Evolutionary conservation across 176 grass and related monocot species (phyloP), one percentile per base, ranked within the genome.

Genomic region (Oryza longistaminata): DNA sequence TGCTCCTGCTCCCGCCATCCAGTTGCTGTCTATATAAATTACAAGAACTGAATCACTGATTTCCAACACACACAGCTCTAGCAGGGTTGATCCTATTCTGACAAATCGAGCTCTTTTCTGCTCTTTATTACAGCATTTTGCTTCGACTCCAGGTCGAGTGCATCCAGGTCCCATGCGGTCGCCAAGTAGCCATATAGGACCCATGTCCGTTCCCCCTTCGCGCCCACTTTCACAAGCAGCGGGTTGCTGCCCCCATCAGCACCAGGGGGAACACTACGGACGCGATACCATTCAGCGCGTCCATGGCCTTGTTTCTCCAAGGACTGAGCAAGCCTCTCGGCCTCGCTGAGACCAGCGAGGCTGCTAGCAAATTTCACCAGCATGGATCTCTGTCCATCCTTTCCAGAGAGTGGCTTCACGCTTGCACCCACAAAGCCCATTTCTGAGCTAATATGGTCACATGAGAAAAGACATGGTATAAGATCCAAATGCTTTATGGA

Each of bases 131-230:
- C 60, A 35, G 42, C 71, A 66, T 66, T 92, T 88, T 85, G 84
- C 88, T 83, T 96, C 0, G 46, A 82, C 81, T 94, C 93, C 6
- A 67, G 29, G 80, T 96, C 90, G 21, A 98, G 49, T 35, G 74
- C 77, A n/a, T 99, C 90, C 22, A 99, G 73, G 72, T 99, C 91
- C 37, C 91, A 94, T 71, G 86, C 96, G 11, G 75, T 99, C 40
- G 91, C 93, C 50, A 99, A 75, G 71, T 94, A 92, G 60, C 96
- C 93, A 27, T 99, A 96, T 13, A 96, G 83, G 85, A 96, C 65
- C 78, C 83, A 90, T 55, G 86, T 92, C 78, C 68, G 91, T 73
- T 92, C 77, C 68, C 93, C 91, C 27, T 85, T 92, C 3, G 61
- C 81, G 25, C 92, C 88, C 15, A 90, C 83, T 71, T 94, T 92